phyloP scores from a whole-genome alignment of 2,329 filamentous ascomycete species.

The Lasiodiplodia hormozganensis region DNA sequence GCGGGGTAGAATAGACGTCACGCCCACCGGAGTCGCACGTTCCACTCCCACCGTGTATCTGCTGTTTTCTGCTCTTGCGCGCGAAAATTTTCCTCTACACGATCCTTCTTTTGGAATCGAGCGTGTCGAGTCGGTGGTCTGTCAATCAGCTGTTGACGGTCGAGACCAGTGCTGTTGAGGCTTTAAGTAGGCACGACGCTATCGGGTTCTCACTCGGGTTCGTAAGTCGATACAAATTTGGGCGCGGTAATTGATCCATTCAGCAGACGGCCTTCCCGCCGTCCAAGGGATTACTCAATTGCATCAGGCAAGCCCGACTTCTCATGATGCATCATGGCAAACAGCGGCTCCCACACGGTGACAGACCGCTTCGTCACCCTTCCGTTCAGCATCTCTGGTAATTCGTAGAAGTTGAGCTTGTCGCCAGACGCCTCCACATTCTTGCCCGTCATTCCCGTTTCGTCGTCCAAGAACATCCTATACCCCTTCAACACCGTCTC shows the following conservation, averaged over 20 bases:
- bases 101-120: neutral
- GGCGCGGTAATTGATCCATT: neutral
- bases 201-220: neutral
- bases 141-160: too few relatives aligned
- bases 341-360: slow-evolving; percentile 59
- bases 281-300: neutral
- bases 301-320: slow-evolving; percentile 50
- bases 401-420: slow-evolving; percentile 47
- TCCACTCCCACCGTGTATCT: neutral
- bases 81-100: neutral
- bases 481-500: slow-evolving; percentile 56
- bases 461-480: slow-evolving; percentile 55
- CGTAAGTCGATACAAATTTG: neutral
- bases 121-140: neutral
- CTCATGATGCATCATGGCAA: slow-evolving; percentile 55
- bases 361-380: slow-evolving; percentile 50
- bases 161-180: too few relatives aligned
- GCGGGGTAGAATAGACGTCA: slow-evolving; percentile 1
- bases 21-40: slow-evolving; percentile 13
- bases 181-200: too few relatives aligned
- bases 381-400: slow-evolving; percentile 51
- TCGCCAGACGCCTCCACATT: slow-evolving; percentile 55
- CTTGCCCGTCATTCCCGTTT: slow-evolving; percentile 50
- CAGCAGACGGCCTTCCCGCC: too few relatives aligned
- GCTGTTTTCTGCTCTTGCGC: neutral